Evolutionary conservation across 2,329 filamentous ascomycete species (phyloP), one percentile per base, ranked within the genome.

Genomic region (Amphichorda felina): DNA sequence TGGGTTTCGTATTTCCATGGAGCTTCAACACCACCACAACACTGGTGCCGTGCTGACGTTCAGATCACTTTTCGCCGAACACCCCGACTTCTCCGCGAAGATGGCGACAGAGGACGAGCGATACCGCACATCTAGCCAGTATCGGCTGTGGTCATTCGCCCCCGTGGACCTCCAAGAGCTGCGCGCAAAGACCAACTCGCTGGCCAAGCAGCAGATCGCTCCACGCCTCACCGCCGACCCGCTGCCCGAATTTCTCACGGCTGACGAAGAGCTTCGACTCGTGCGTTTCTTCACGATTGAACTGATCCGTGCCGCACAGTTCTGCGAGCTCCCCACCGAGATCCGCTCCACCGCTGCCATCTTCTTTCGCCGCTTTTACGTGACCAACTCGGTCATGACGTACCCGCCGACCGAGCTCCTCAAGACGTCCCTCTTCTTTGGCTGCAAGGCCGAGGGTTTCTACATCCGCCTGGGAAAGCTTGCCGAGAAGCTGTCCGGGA

Each of bases 341-440:
- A 68, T 69, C 39, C 63, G 68, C 45, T 50, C 58, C 4, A 94
- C 88, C 6, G 85, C 86, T 4, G 82, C 89, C 41, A 78, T 93
- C 51, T 95, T 93, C 55, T 72, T 98, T 40, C 82, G 85, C 38
- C 82, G 91, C 39, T 96, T 98, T 69, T 98, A 96, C 63, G 72
- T 94, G 26, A 89, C 83, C 50, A 94, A 96, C 60, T 93, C 84
- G 28, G 76, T 88, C 50, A 94, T 96, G 84, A 94, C 88, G 21
- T 96, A 98, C 54, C 84, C 89, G 42, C 89, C 88, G 0, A 82
- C 84, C 42, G 79, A 86, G 43, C 82, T 96, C 45, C 78, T 94
- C 54, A 85, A 88, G 52, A 91, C 87, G 21, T 85, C 83, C 25
- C 72, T 98, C 37, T 96, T 93, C 65, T 83, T 98, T 43, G 87